Percentiles rank a stretch among this genome's conserved stretches.
Evolutionary conservation across 2,329 filamentous ascomycete genomes (phyloP).

Genomic region (Lojkania enalia): DNA sequence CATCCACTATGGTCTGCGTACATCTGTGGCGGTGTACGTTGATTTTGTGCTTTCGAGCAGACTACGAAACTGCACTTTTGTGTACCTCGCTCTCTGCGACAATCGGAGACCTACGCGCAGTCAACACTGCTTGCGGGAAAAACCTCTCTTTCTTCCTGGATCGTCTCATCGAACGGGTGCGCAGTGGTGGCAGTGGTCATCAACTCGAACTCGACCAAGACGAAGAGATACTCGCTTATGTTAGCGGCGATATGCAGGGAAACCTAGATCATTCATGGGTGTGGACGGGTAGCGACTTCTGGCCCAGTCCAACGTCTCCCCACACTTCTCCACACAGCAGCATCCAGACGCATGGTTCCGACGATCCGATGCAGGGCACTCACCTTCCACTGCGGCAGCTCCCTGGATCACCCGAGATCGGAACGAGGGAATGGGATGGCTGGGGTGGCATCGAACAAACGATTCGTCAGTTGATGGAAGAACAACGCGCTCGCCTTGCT

Average conservation of each 20-base stretch:
- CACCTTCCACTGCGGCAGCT: conserved; percentile 52
- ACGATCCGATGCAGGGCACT: conserved; percentile 40
- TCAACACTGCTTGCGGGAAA: conserved; percentile 78
- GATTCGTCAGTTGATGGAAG: conserved; percentile 59
- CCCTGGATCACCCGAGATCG: conserved; percentile 59
- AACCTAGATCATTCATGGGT: conserved; percentile 79
- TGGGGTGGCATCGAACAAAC: conserved; percentile 75
- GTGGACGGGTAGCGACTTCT: conserved; percentile 61
- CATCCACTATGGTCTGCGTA: conserved; percentile 74
- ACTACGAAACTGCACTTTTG: conserved; percentile 71
- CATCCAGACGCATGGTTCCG: conserved; percentile 19
- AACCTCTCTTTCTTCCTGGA: conserved; percentile 81
- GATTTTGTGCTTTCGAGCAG: conserved; percentile 74
- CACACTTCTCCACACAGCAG: conserved; percentile 11
- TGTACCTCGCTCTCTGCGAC: conserved; percentile 73
- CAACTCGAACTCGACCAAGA: conserved; percentile 62
- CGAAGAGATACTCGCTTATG: conserved; percentile 86
- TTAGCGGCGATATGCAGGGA: conserved; percentile 83
- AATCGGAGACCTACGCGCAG: conserved; percentile 70
- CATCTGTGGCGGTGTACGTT: conserved; percentile 88
- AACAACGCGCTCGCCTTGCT: conserved; percentile 44
- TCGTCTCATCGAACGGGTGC: conserved; percentile 61
- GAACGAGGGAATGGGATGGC: conserved; percentile 72
- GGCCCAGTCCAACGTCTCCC: conserved; percentile 5
- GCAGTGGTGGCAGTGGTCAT: conserved; percentile 45